Conservation (phyloP, 768 basidiomycete genomes). For the Agaricus blazei region DNA sequence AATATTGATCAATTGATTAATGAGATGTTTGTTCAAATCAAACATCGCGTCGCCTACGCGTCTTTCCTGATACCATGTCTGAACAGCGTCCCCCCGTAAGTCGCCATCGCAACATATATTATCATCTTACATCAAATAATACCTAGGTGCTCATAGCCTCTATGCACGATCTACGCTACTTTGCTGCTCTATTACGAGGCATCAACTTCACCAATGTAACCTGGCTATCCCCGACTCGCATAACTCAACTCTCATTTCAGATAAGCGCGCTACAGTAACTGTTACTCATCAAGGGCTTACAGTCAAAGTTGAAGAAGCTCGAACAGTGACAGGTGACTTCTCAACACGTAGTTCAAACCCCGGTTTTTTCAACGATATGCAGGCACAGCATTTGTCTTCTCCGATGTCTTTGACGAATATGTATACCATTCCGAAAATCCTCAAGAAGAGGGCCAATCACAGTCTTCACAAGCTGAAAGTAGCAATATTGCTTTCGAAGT, state of each 20-base stretch:
- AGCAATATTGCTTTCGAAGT: constrained; percentile 68
- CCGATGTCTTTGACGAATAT: constrained; percentile 11
- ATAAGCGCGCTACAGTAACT: constrained; percentile 71
- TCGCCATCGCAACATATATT: not conserved
- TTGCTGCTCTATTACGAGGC: constrained; percentile 73
- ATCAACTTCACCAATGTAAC: constrained; percentile 74
- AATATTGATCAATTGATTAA: not conserved
- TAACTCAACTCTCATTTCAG: constrained; percentile 9
- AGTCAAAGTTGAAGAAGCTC: constrained; percentile 81
- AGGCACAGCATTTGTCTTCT: not conserved
- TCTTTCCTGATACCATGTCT: not conserved
- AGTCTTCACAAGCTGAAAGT: constrained; percentile 14
- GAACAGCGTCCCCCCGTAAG: constrained; percentile 5
- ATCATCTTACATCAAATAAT: not conserved
- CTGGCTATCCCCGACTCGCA: not conserved
- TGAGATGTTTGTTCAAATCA: constrained; percentile 1
- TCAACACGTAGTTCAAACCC: not conserved
- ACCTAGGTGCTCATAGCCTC: constrained; percentile 63
- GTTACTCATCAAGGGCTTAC: constrained; percentile 67
- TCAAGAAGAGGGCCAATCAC: constrained; percentile 10
- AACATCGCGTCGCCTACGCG: constrained; percentile 1
- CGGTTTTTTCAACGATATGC: not conserved
- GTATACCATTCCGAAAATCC: constrained; percentile 16
- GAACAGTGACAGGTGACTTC: constrained; percentile 67
- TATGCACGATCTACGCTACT: constrained; percentile 77